These are phyloP conservation scores for Penicillium decumbens DNA, from an alignment of 2,329 filamentous ascomycete species.

Conservation along the genomic window DNA sequence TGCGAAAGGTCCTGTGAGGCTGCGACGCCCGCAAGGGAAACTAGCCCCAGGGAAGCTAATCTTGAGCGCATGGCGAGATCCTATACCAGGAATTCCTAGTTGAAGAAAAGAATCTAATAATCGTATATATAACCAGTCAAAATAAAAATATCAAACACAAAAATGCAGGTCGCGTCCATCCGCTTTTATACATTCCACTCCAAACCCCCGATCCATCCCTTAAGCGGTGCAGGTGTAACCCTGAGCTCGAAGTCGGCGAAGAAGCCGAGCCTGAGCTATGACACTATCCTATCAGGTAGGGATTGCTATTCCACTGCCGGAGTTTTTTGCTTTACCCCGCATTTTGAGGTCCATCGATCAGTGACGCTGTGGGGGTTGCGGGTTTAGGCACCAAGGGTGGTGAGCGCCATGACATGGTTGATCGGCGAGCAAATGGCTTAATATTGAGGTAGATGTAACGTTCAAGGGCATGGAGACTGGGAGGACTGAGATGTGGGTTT, in stretches of 20 bases:
- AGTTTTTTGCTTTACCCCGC: background rate
- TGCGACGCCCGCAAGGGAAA: background rate
- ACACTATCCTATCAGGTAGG: background rate
- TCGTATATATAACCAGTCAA: background rate
- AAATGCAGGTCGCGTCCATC: background rate
- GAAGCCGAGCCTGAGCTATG: background rate
- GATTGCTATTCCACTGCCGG: background rate
- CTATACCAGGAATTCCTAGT: background rate
- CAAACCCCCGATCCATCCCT: background rate
- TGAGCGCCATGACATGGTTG: conserved; percentile 5
- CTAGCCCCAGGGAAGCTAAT: background rate
- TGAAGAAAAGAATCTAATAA: background rate
- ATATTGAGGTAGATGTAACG: conserved; percentile 3
- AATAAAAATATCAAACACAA: background rate
- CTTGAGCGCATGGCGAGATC: background rate
- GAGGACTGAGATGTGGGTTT: background rate
- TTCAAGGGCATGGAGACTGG: background rate
- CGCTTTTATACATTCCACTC: conserved; percentile 10
- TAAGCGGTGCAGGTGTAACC: background rate
- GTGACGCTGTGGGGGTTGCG: background rate
- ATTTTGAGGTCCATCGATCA: background rate
- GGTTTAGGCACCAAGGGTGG: background rate
- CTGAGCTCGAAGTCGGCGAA: background rate
- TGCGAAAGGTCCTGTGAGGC: conserved; percentile 26
- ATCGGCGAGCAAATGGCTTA: background rate